phyloP scores from a whole-genome alignment of 2,329 filamentous ascomycete species.

The Apiospora marii region DNA sequence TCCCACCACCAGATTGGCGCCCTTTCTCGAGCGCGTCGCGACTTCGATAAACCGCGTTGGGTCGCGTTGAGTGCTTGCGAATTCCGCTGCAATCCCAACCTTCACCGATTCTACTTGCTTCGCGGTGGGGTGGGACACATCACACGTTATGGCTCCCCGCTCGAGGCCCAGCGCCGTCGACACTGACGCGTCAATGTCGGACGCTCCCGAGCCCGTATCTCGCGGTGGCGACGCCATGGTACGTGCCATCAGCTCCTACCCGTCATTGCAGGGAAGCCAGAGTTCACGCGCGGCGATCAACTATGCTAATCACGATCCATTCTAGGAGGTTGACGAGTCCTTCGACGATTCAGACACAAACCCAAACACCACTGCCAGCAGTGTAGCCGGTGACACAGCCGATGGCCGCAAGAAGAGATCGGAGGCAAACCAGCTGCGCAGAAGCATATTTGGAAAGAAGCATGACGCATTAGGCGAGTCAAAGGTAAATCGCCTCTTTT shows the following conservation, averaged over 20 bases:
- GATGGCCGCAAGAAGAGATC: conserved; percentile 88
- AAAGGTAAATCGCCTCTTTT: conserved; percentile 69
- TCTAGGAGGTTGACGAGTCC: conserved; percentile 67
- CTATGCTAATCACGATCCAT: not conserved
- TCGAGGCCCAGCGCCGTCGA: conserved; percentile 62
- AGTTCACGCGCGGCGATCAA: not conserved
- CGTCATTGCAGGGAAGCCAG: not conserved
- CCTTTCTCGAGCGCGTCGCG: conserved; percentile 28
- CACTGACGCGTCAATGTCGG: conserved; percentile 69
- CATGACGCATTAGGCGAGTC: conserved; percentile 91
- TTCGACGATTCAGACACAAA: conserved; percentile 74
- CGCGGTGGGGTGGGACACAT: not conserved
- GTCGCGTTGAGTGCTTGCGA: conserved; percentile 61
- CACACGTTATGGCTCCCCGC: conserved; percentile 61
- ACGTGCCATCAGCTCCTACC: conserved; percentile 32
- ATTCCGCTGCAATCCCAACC: conserved; percentile 26
- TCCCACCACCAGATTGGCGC: conserved; percentile 7
- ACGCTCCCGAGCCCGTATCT: conserved; percentile 58
- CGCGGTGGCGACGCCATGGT: conserved; percentile 58
- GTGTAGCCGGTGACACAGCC: conserved; percentile 77
- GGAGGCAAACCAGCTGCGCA: conserved; percentile 87
- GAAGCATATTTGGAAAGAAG: conserved; percentile 94
- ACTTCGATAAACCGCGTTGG: conserved; percentile 55
- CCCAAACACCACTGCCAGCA: conserved; percentile 79
- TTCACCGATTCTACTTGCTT: conserved; percentile 27